Base-by-base conservation (phyloP, 2,329 filamentous ascomycete species). In the Lizonia empirigonia region DNA sequence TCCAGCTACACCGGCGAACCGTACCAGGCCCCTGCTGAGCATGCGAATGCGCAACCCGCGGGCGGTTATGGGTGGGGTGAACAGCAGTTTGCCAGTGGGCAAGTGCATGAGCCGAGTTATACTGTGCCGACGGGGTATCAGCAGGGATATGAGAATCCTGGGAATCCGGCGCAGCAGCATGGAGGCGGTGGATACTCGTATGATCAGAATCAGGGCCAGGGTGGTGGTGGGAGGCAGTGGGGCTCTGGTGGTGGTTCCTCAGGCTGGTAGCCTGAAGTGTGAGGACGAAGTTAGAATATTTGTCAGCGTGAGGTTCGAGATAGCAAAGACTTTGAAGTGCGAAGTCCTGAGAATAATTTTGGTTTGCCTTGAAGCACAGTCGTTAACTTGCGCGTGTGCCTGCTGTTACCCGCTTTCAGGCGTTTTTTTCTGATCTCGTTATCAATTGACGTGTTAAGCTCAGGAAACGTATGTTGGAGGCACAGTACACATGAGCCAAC, bases 101-200 rank as follows among this genome's bases (percentile, higher is more conserved):
- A 69, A 34, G 69, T 69, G 8, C 60, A 53, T 6, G 69, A 72
- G 40, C 69, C 69, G 7, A 63, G 63, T 19, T 72, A 71, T 46
- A 61, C 62, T 8, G 54, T 72, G 13, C 70, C 68, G 2, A 72
- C 69, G 29, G 63, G 64, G 13, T 73, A 72, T 55, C 70, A 73
- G 53, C 70, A 73, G 46, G 70, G 70, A 0, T 72, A 69, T 42
- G 70, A 73, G 58, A 64, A 62, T 18, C 66, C 68, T 44, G 49
- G 45, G 15, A 47, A 47, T 15, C 49, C 49, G 12, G 24, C 26
- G 26, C 35, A 50, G 20, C 36, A 60, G 16, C 53, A 56, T 32
- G 59, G 61, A 12, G 59, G 53, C 1, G 59, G 62, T 18, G 58
- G 59, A 2, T 68, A 67, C 53, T 55, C 45, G 7, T 63, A 68